phyloP scores from a whole-genome alignment of 495 filamentous ascomycete genomes.

The Bryoglossum gracile region DNA sequence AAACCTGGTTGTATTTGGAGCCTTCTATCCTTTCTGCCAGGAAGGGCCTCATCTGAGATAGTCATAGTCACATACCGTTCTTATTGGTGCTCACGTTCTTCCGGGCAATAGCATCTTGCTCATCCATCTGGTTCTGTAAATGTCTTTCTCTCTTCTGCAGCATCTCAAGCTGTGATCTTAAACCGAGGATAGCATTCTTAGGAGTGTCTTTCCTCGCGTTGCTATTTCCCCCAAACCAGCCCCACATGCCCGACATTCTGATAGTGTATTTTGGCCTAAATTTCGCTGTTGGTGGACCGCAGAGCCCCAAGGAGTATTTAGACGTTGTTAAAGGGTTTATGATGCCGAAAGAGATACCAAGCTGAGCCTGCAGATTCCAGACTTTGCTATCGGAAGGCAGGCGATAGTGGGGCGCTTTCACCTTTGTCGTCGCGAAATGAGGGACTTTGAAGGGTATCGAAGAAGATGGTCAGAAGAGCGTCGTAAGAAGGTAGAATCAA shows the following conservation, averaged over 20 bases:
- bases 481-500: too few relatives aligned
- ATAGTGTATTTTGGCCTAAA: conserved; percentile 13
- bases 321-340: not conserved
- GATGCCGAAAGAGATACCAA: not conserved
- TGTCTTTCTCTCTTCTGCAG: conserved; percentile 94
- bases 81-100: conserved; percentile 90
- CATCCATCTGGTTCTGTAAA: conserved; percentile 80
- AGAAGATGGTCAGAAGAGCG: not conserved
- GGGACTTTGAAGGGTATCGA: not conserved
- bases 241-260: conserved; percentile 61
- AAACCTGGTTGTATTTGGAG: too few relatives aligned
- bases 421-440: too few relatives aligned
- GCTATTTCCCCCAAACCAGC: conserved; percentile 76
- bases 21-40: not conserved
- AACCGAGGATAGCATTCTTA: conserved; percentile 90
- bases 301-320: conserved; percentile 10
- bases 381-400: conserved; percentile 15
- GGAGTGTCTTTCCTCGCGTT: conserved; percentile 81
- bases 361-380: not conserved
- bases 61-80: conserved; percentile 56
- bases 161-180: conserved; percentile 91
- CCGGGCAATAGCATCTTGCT: conserved; percentile 86
- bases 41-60: not conserved
- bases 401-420: conserved; percentile 19
- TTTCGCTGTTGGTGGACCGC: conserved; percentile 4